These are phyloP conservation scores for Blastobotrys parvus DNA, from an alignment of 805 yeast genomes.

Conservation along the genomic window DNA sequence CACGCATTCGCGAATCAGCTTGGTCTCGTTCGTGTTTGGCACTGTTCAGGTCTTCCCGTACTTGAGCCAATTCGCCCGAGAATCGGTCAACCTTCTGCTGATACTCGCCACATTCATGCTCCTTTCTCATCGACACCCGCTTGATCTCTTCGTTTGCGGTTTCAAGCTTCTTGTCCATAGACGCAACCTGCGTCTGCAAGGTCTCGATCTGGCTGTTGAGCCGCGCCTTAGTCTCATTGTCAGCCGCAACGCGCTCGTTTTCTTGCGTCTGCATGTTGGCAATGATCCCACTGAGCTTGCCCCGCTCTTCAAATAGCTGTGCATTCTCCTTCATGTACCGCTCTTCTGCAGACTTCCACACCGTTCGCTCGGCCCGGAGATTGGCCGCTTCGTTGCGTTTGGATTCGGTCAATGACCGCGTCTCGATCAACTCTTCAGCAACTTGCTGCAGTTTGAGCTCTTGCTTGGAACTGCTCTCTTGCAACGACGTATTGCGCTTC, in stretches of 20 bases:
- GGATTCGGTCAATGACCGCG: slow-evolving; percentile 39
- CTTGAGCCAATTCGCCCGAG: slow-evolving; percentile 35
- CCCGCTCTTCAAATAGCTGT: slow-evolving; percentile 49
- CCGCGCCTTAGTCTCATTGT: slow-evolving; percentile 42
- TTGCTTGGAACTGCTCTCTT: slow-evolving; percentile 36
- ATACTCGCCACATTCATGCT: slow-evolving; percentile 46
- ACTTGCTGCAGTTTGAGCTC: slow-evolving; percentile 42
- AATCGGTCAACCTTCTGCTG: slow-evolving; percentile 55
- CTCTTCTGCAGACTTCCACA: slow-evolving; percentile 41
- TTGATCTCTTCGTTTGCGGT: slow-evolving; percentile 45
- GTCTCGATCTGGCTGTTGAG: slow-evolving; percentile 42
- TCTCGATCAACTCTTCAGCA: slow-evolving; percentile 47
- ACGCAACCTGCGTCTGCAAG: slow-evolving; percentile 39
- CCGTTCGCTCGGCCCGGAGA: slow-evolving; percentile 45
- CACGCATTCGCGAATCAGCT: slow-evolving; percentile 32
- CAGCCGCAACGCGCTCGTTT: slow-evolving; percentile 50
- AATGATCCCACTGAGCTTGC: slow-evolving; percentile 48
- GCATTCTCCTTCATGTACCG: slow-evolving; percentile 46
- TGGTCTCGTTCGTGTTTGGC: slow-evolving; percentile 35
- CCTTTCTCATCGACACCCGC: slow-evolving; percentile 44
- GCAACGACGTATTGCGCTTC: slow-evolving; percentile 32
- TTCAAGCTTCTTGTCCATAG: slow-evolving; percentile 38
- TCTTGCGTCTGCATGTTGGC: slow-evolving; percentile 52
- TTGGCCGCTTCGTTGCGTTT: slow-evolving; percentile 39
- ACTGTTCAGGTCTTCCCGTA: slow-evolving; percentile 35